Base-by-base conservation (phyloP, 2,329 filamentous ascomycete genomes). In the Ciborinia camelliae region DNA sequence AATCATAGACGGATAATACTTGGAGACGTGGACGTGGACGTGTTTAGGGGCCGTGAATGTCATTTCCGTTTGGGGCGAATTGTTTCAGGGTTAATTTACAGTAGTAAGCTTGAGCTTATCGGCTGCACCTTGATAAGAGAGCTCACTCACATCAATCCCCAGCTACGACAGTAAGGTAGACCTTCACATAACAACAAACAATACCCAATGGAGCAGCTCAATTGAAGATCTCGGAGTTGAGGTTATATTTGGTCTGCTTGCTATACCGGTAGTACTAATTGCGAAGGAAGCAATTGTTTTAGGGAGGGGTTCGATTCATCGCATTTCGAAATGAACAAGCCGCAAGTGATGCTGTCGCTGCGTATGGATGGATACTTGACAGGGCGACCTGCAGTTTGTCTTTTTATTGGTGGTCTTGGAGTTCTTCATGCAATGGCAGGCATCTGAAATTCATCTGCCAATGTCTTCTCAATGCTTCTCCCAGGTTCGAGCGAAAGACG, bases 311-410 rank as follows among this genome's bases (percentile, higher is more conserved):
- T 67, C 79, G 81, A 37, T 86, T 85, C 73, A 81, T 86, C 60
- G 82, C 79, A 32, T 86, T 85, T 68, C 76, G 84, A 37, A 86
- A 86, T 68, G 83, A 86, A 68, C 83, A 86, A 73, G 82, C 84
- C 14, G 82, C 81, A 39, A 80, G 79, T 68, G 86, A 86, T 77
- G 83, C 84, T 14, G 83, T 84, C 3, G 82, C 81, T 55, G 81
- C 81, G 7, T 85, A 86, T 78, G 83, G 83, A 86, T 78, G 83
- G 83, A 18, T 86, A 84, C 68, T 76, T 86, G 69, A 85, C 81
- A 3, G 82, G 82, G 26, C 79, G 73, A 63, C 83, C 83, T 4
- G 84, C 82, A 3, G 81, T 86, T 12, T 85, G 82, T 71, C 76
- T 86, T 47, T 80, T 84, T n/a, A 83, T 86, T 3, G 84, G 83